Evolutionary conservation across 306 rosid genomes (phyloP), one percentile per base, ranked within the genome.

Genomic region (Lathyrus aphaca): DNA sequence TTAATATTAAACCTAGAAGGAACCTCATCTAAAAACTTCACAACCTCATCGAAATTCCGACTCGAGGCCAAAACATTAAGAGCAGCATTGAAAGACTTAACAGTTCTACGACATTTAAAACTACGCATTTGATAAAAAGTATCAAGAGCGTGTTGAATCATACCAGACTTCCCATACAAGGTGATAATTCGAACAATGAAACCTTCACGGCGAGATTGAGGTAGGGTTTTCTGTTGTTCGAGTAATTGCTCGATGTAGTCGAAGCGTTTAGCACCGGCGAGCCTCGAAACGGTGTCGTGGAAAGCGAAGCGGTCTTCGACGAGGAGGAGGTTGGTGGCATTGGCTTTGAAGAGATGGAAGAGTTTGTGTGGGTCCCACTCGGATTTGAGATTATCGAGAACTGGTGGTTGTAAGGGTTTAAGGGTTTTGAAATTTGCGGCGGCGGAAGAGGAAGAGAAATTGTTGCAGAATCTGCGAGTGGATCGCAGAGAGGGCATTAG

Each of bases 201-300:
- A 27, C 95, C 95, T 66, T 90, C 95, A 2, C 91, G 88, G 46
- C 90, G 88, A 10, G 89, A 87, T 35, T 87, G 96, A 0, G 89
- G 94, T 29, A 90, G 88, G 5, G 73, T 79, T 68, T 81, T 86
- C 86, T 90, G 96, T 23, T 87, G 88, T 60, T 86, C 90, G 44
- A 90, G 90, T 35, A 90, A 68, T 38, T 78, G 64, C 59, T 87
- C 88, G 19, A 90, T 84, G 82, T 82, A 83, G 57, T 87, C 95
- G 55, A 87, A 90, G 30, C 88, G 82, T 29, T 69, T 76, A n/a
- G 95, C 95, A 9, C 91, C 87, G 56, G 90, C 91, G 65, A 90
- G 77, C 1, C 95, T 68, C 8, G 86, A 83, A 48, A 90, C 90
- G 14, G 87, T 87, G 63, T 90, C 95, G 30, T 86, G 83, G 48